Evolutionary conservation across 495 filamentous ascomycete species (phyloP).

Genomic region (Pyrenopolyporus hunteri): DNA sequence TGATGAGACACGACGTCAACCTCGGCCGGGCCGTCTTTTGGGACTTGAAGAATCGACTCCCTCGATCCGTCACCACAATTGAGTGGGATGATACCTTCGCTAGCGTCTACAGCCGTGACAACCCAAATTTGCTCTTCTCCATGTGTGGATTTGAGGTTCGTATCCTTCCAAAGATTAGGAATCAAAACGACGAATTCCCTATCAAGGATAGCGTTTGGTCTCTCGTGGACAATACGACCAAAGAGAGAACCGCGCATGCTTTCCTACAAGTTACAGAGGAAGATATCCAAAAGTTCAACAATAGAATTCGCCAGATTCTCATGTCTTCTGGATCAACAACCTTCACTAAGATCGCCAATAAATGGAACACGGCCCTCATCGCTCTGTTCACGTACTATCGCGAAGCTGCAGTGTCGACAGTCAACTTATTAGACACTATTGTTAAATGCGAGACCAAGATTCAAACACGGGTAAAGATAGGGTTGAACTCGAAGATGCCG

Average conservation of each 20-base stretch:
- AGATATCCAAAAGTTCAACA: slow-evolving; percentile 99
- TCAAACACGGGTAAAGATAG: slow-evolving; percentile 98
- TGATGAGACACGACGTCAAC: slow-evolving; percentile 99
- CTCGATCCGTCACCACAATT: slow-evolving; percentile 92
- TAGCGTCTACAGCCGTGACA: slow-evolving; percentile 98
- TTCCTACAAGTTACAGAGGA: slow-evolving; percentile 99
- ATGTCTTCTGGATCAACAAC: slow-evolving; percentile 99
- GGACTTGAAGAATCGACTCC: slow-evolving; percentile 97
- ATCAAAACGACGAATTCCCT: slow-evolving; percentile 94
- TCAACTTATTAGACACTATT: slow-evolving; percentile 94
- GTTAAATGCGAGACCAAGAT: slow-evolving; percentile 99
- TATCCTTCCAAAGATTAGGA: slow-evolving; percentile 94
- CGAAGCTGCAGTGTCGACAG: slow-evolving; percentile 96
- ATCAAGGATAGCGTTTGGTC: slow-evolving; percentile 99
- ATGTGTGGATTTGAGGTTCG: slow-evolving; percentile 99
- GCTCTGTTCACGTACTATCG: slow-evolving; percentile 99
- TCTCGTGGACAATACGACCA: slow-evolving; percentile 91
- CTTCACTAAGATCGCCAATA: slow-evolving; percentile 99
- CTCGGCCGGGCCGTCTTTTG: slow-evolving; percentile 98
- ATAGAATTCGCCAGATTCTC: slow-evolving; percentile 95
- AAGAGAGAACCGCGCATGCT: slow-evolving; percentile 96
- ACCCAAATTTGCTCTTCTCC: slow-evolving; percentile 95
- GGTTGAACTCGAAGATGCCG: slow-evolving; percentile 99
- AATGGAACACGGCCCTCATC: slow-evolving; percentile 98
- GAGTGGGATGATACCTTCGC: slow-evolving; percentile 99